Percentiles rank a stretch among this genome's conserved stretches.
Conservation (phyloP, 805 yeast species). For the Spathaspora girioi region DNA sequence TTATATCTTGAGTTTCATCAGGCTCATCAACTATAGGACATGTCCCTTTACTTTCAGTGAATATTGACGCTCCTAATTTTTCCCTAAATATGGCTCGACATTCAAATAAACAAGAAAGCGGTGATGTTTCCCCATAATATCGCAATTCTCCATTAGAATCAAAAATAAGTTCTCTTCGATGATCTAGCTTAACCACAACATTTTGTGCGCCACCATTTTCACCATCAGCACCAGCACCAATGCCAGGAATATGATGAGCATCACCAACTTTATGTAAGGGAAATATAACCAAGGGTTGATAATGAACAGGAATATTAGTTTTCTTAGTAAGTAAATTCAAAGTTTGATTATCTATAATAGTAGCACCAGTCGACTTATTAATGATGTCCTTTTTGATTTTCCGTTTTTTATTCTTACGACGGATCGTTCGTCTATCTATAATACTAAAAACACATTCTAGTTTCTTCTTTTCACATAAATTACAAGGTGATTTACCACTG, state of each 20-base stretch:
- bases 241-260: not conserved
- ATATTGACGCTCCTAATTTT: slow-evolving; percentile 23
- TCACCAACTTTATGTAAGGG: slow-evolving; percentile 7
- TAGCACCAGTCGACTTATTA: not conserved
- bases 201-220: not conserved
- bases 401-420: slow-evolving; percentile 7
- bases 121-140: slow-evolving; percentile 41
- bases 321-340: slow-evolving; percentile 2
- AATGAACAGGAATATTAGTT: slow-evolving; percentile 1
- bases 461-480: slow-evolving; percentile 13
- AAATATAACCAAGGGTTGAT: slow-evolving; percentile 5
- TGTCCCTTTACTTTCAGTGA: slow-evolving; percentile 27
- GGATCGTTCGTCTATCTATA: slow-evolving; percentile 16
- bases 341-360: slow-evolving; percentile 1
- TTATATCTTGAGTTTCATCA: slow-evolving; percentile 5
- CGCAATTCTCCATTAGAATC: slow-evolving; percentile 24
- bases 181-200: not conserved
- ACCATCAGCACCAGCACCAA: not conserved
- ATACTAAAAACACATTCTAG: slow-evolving; percentile 16
- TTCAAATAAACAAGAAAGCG: slow-evolving; percentile 38
- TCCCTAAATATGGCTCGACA: slow-evolving; percentile 31
- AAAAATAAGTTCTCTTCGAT: slow-evolving; percentile 2
- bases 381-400: not conserved
- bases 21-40: slow-evolving; percentile 35
- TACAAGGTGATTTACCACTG: slow-evolving; percentile 18